Conservation (phyloP, 768 basidiomycete species). For the Termitomyces sp. region DNA sequence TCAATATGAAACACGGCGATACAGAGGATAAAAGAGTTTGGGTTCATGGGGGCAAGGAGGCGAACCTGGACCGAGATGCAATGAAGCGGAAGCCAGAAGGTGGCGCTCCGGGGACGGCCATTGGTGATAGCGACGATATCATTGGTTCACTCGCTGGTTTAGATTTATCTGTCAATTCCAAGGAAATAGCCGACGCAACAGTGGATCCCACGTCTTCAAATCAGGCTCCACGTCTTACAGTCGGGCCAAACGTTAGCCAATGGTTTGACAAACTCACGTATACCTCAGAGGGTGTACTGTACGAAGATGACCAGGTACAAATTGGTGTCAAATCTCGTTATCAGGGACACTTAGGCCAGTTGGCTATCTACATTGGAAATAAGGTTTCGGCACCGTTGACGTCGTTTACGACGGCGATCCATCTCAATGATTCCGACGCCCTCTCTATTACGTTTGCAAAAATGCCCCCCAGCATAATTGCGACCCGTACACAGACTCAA, state of each 20-base stretch:
- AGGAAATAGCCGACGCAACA: slow-evolving; percentile 9
- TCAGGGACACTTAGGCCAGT: slow-evolving; percentile 88
- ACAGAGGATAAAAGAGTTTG: slow-evolving; percentile 95
- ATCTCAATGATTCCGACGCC: slow-evolving; percentile 67
- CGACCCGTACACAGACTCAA: slow-evolving; percentile 83
- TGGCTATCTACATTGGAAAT: slow-evolving; percentile 95
- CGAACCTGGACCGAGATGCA: slow-evolving; percentile 72
- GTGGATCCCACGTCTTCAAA: slow-evolving; percentile 6
- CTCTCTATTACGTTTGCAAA: slow-evolving; percentile 84
- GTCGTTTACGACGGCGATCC: slow-evolving; percentile 81
- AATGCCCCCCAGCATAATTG: slow-evolving; percentile 79
- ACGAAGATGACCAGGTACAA: slow-evolving; percentile 93
- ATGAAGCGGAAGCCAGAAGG: slow-evolving; percentile 46
- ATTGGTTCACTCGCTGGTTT: slow-evolving; percentile 80
- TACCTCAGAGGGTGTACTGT: slow-evolving; percentile 81
- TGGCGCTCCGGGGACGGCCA: slow-evolving; percentile 16
- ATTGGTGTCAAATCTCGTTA: slow-evolving; percentile 96
- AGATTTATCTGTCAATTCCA: slow-evolving; percentile 42
- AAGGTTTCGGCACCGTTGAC: slow-evolving; percentile 87
- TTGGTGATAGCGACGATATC: slow-evolving; percentile 42
- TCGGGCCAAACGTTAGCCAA: slow-evolving; percentile 72
- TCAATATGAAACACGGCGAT: slow-evolving; percentile 87
- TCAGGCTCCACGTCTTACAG: slow-evolving; percentile 50
- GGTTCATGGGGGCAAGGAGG: slow-evolving; percentile 93
- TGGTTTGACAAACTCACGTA: slow-evolving; percentile 87